Evolutionary conservation across 2,329 filamentous ascomycete species (phyloP).

Genomic region (Mycocentrospora acerina): DNA sequence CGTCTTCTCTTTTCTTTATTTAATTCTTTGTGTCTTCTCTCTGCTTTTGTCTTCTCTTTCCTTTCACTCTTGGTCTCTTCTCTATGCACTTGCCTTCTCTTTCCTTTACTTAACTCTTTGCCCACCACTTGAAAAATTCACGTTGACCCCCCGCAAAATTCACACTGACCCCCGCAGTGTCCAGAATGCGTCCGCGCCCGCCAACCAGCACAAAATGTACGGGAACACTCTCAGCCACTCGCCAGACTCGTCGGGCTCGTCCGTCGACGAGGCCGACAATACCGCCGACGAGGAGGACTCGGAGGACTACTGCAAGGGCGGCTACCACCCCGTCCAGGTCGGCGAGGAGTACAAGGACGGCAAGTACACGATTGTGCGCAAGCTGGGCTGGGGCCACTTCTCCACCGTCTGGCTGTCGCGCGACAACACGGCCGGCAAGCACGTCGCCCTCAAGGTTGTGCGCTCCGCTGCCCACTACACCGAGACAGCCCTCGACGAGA

Average conservation of each 20-base stretch:
- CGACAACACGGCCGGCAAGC: constrained; percentile 86
- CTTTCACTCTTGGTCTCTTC: constrained; percentile 15
- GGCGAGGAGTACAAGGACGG: constrained; percentile 98
- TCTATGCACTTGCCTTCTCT: neutral
- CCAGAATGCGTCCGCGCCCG: constrained; percentile 53
- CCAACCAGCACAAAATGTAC: constrained; percentile 51
- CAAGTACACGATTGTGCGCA: constrained; percentile 93
- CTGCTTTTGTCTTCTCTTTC: too few relatives aligned
- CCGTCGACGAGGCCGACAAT: constrained; percentile 81
- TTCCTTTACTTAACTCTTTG: neutral
- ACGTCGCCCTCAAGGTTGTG: constrained; percentile 97
- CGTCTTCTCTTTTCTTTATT: too few relatives aligned
- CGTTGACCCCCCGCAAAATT: neutral
- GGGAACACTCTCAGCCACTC: constrained; percentile 66
- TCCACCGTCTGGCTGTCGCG: constrained; percentile 88
- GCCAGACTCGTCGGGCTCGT: constrained; percentile 73
- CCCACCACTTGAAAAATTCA: neutral
- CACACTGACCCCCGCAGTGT: constrained; percentile 28
- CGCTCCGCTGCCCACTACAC: constrained; percentile 98
- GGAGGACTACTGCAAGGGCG: constrained; percentile 98
- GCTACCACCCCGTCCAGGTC: constrained; percentile 92
- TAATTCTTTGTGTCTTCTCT: too few relatives aligned
- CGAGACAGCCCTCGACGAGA: constrained; percentile 97
- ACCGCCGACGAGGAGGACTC: constrained; percentile 98
- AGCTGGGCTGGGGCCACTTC: constrained; percentile 97